Percentiles rank a stretch among this genome's conserved stretches.
phyloP scores from a whole-genome alignment of 1,284 basidiomycete genomes.

The Papiliotrema laurentii region DNA sequence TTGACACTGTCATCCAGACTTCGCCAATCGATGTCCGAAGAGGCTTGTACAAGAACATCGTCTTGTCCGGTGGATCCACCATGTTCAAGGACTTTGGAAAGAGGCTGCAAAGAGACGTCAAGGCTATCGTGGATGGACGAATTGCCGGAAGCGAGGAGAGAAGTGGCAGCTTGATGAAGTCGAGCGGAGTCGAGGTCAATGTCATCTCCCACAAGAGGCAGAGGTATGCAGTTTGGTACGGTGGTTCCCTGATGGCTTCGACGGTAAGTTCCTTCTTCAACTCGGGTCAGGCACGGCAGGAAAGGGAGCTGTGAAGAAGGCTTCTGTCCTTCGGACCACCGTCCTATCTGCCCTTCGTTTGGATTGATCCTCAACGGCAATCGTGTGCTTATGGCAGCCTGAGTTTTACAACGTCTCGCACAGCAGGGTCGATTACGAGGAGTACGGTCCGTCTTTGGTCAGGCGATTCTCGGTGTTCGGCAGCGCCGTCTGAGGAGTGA shows the following conservation, averaged over 20 bases:
- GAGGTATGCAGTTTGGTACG: slow-evolving; percentile 98
- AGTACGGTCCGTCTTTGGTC: slow-evolving; percentile 93
- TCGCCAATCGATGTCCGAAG: slow-evolving; percentile 94
- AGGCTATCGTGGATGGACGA: slow-evolving; percentile 86
- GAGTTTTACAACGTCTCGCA: slow-evolving; percentile 98
- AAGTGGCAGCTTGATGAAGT: slow-evolving; percentile 73
- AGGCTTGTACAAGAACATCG: slow-evolving; percentile 96
- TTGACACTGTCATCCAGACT: slow-evolving; percentile 92
- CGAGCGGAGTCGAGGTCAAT: slow-evolving; percentile 90
- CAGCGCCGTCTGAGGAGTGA: slow-evolving; percentile 60
- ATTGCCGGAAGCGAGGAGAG: slow-evolving; percentile 72
- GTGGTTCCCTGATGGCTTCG: slow-evolving; percentile 88
- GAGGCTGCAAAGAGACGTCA: slow-evolving; percentile 90
- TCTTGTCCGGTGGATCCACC: slow-evolving; percentile 89
- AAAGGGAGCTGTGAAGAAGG: too few species aligned
- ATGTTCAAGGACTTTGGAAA: slow-evolving; percentile 98
- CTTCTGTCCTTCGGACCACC: too few species aligned
- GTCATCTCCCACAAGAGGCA: slow-evolving; percentile 99
- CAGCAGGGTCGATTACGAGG: slow-evolving; percentile 95
- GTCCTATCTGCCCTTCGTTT: too few species aligned
- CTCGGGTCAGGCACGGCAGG: too few species aligned
- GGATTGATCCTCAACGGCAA: not conserved
- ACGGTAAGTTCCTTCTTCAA: slow-evolving; percentile 60
- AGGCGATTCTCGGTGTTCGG: slow-evolving; percentile 92
- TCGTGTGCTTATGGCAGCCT: slow-evolving; percentile 55